Conservation (phyloP, 306 rosid species). For the Delonix regia region DNA sequence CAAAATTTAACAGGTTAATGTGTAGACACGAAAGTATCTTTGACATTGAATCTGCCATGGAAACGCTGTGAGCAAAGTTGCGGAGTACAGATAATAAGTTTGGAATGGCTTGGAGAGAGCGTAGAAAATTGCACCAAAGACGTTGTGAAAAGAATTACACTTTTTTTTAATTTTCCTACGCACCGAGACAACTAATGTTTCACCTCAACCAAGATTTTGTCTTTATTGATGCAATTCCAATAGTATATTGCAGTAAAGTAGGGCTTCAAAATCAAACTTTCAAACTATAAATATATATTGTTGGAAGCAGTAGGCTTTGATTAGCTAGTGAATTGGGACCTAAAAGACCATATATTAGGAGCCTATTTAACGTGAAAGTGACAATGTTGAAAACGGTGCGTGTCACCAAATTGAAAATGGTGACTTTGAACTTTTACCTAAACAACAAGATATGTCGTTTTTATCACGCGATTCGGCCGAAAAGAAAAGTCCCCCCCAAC, state of each 20-base stretch:
- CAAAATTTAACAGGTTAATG: background rate
- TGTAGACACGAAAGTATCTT: background rate
- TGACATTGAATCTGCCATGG: constrained; percentile 1
- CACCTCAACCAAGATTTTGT: background rate
- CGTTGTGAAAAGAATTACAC: constrained; percentile 16
- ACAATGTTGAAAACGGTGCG: constrained; percentile 38
- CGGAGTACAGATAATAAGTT: constrained; percentile 39
- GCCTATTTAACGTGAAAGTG: background rate
- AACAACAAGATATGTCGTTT: constrained; percentile 59
- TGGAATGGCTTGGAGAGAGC: constrained; percentile 16
- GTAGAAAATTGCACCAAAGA: constrained; percentile 24
- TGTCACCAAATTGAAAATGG: constrained; percentile 23
- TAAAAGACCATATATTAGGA: background rate
- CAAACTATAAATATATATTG: background rate
- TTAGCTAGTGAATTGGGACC: background rate
- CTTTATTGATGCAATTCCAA: background rate
- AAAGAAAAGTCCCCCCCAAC: constrained; percentile 46
- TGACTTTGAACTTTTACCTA: constrained; percentile 44
- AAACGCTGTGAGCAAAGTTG: constrained; percentile 17
- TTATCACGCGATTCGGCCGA: constrained; percentile 58
- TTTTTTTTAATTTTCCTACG: background rate
- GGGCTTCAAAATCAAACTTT: background rate
- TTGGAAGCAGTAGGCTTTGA: background rate
- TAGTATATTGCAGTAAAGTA: background rate
- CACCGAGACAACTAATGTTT: background rate